phyloP scores from a whole-genome alignment of 352 stramenopile genomes.

The Phytophthora europaea region DNA sequence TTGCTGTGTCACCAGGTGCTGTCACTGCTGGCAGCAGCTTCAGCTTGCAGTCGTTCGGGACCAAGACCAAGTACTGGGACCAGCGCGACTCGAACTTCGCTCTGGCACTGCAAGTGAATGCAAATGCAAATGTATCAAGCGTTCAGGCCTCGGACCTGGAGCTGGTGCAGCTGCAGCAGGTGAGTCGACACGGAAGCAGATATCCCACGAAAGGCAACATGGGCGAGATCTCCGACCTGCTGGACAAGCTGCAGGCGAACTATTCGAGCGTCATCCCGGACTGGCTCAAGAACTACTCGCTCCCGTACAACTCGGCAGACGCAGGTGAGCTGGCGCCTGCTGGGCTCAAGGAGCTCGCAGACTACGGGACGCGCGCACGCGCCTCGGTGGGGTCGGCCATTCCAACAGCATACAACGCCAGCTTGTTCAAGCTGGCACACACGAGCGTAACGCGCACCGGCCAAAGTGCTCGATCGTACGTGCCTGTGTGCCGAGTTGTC shows the following conservation, averaged over 20 bases:
- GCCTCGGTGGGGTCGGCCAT: constrained; percentile 13
- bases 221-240: constrained; percentile 51
- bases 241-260: constrained; percentile 53
- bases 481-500: not conserved
- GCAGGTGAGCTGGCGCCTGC: constrained; percentile 45
- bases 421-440: constrained; percentile 61
- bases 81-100: constrained; percentile 32
- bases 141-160: constrained; percentile 44
- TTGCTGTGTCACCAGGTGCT: not conserved
- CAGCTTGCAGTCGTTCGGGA: constrained; percentile 47
- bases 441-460: constrained; percentile 62
- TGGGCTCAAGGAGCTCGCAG: constrained; percentile 47
- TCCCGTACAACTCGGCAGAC: constrained; percentile 63
- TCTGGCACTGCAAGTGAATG: constrained; percentile 21
- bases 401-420: constrained; percentile 41
- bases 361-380: constrained; percentile 48
- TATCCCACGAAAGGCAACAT: constrained; percentile 67
- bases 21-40: constrained; percentile 1
- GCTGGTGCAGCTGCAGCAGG: constrained; percentile 64
- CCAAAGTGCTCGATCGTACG: constrained; percentile 61
- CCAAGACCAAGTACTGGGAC: constrained; percentile 71
- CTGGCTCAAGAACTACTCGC: constrained; percentile 72
- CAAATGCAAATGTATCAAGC: constrained; percentile 7
- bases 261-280: constrained; percentile 45
- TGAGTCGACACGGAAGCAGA: constrained; percentile 67